Percentiles rank a stretch among this genome's conserved stretches.
These are phyloP conservation scores for Tagetes patula DNA, from an alignment of 129 eudicot genomes.

Conservation along the genomic window DNA sequence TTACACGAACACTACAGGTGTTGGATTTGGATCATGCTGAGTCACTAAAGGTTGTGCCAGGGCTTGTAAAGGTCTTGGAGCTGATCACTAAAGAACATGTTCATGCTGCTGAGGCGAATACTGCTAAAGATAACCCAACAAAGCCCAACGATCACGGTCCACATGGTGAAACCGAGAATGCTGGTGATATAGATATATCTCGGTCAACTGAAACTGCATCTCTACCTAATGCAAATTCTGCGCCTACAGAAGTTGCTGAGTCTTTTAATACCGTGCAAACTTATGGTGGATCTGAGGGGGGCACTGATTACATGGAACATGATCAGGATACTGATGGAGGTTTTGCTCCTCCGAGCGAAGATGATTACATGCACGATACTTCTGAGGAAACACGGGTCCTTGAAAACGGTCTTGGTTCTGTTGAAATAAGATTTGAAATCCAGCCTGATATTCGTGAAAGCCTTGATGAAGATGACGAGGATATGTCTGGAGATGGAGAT, in stretches of 20 bases:
- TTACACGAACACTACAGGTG: constrained; percentile 70
- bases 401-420: constrained; percentile 72
- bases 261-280: constrained; percentile 50
- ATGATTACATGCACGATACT: constrained; percentile 93
- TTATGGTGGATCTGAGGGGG: constrained; percentile 86
- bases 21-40: constrained; percentile 83
- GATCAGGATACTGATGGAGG: constrained; percentile 90
- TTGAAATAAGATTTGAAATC: constrained; percentile 80
- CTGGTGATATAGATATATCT: constrained; percentile 33
- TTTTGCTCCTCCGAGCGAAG: constrained; percentile 69
- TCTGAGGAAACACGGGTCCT: constrained; percentile 63
- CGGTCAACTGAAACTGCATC: constrained; percentile 52
- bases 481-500: constrained; percentile 95
- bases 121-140: constrained; percentile 51
- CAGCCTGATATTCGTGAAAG: constrained; percentile 63
- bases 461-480: constrained; percentile 90
- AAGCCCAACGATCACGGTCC: constrained; percentile 53
- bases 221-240: constrained; percentile 51
- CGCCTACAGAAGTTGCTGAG: constrained; percentile 45
- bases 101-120: constrained; percentile 67
- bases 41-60: constrained; percentile 74
- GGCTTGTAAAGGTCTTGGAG: constrained; percentile 82
- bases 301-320: constrained; percentile 93
- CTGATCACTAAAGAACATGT: constrained; percentile 86
- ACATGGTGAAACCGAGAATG: constrained; percentile 44